These are phyloP conservation scores for Salicornia ramosissima DNA, from an alignment of 148 eudicot species.

Conservation along the genomic window DNA sequence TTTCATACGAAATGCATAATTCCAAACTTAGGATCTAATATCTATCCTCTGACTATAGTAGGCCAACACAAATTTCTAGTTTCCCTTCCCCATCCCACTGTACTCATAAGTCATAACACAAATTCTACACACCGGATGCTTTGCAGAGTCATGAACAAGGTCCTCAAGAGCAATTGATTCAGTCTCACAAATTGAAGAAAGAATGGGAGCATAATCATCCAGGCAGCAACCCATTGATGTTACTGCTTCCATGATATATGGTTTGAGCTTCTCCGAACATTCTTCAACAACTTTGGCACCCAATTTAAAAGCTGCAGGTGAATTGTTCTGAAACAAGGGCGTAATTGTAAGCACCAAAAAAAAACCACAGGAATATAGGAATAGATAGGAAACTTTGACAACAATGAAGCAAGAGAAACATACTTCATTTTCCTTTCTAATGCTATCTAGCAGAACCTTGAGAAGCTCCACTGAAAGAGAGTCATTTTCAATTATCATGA, in stretches of 20 bases:
- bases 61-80: no score
- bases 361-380: not conserved
- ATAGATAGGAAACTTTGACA: not conserved
- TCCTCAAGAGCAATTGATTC: constrained; percentile 21
- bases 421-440: constrained; percentile 70
- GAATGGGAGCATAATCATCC: constrained; percentile 58
- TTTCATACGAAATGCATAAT: constrained; percentile 2
- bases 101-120: not conserved
- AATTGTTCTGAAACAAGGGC: constrained; percentile 34
- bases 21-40: not conserved
- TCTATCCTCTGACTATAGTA: not conserved
- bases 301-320: constrained; percentile 50
- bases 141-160: constrained; percentile 23
- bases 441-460: constrained; percentile 50
- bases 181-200: constrained; percentile 43
- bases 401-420: not conserved
- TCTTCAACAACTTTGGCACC: constrained; percentile 48
- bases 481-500: constrained; percentile 70
- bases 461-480: constrained; percentile 48
- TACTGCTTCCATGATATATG: constrained; percentile 41
- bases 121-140: constrained; percentile 24
- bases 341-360: not conserved
- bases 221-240: constrained; percentile 25
- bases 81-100: not conserved
- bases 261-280: constrained; percentile 41